These are phyloP conservation scores for Eremochloa ophiuroides DNA, from an alignment of 176 grass and related monocot species.

Conservation along the genomic window DNA sequence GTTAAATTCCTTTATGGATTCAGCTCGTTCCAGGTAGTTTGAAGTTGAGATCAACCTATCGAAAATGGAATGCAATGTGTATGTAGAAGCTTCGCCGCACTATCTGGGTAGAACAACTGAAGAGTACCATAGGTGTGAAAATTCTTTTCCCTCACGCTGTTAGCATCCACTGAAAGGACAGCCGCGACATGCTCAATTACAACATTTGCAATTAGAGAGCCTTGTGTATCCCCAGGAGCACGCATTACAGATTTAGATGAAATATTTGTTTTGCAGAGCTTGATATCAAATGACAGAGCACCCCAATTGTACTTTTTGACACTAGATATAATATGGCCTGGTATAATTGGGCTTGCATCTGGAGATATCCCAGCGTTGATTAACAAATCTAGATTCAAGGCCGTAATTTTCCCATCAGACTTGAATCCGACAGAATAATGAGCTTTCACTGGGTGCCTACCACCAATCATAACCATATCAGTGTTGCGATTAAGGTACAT, in stretches of 20 bases:
- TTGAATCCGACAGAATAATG: slow-evolving; percentile 77
- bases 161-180: slow-evolving; percentile 42
- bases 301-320: slow-evolving; percentile 84
- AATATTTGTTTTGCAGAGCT: slow-evolving; percentile 73
- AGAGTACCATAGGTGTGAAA: slow-evolving; percentile 60
- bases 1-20: slow-evolving; percentile 53
- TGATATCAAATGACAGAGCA: slow-evolving; percentile 63
- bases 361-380: slow-evolving; percentile 69
- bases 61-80: slow-evolving; percentile 71
- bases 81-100: slow-evolving; percentile 44
- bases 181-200: slow-evolving; percentile 75
- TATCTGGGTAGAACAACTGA: slow-evolving; percentile 44
- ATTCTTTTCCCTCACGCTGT: slow-evolving; percentile 57
- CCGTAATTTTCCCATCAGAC: slow-evolving; percentile 70
- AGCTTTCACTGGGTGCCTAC: slow-evolving; percentile 70
- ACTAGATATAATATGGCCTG: slow-evolving; percentile 20
- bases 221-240: slow-evolving; percentile 69
- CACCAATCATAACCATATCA: slow-evolving; percentile 71
- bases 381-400: slow-evolving; percentile 52
- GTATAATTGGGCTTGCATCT: slow-evolving; percentile 58
- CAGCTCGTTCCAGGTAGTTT: slow-evolving; percentile 37
- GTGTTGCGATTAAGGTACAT: slow-evolving; percentile 77
- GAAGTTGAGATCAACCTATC: slow-evolving; percentile 40
- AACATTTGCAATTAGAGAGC: slow-evolving; percentile 74
- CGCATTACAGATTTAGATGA: slow-evolving; percentile 72